Evolutionary conservation across 164 flowering plant genomes (phyloP).

Genomic region (Cinnamomum micranthum): DNA sequence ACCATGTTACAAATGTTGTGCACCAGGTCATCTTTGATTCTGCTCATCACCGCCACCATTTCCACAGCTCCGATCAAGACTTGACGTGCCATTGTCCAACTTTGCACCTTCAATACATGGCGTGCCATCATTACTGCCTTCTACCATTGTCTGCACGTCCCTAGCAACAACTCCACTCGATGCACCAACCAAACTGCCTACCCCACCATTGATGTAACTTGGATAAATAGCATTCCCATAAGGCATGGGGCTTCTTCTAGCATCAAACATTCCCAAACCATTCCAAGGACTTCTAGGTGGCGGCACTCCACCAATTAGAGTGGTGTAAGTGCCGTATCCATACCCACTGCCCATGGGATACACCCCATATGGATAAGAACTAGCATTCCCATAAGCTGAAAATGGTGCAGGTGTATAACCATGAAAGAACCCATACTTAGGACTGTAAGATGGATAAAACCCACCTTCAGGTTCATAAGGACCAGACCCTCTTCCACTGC

Average conservation of each 20-base stretch:
- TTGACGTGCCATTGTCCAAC: conserved; percentile 22
- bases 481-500: conserved; percentile 24
- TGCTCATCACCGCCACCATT: conserved; percentile 24
- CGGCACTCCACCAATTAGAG: conserved; percentile 20
- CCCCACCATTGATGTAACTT: conserved; percentile 17
- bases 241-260: conserved; percentile 23
- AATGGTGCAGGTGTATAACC: conserved; percentile 10
- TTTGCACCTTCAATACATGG: conserved; percentile 16
- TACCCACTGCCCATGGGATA: conserved; percentile 11
- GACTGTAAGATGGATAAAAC: conserved; percentile 9
- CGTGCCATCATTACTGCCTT: neutral
- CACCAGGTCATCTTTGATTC: conserved; percentile 17
- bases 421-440: conserved; percentile 15
- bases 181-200: conserved; percentile 22
- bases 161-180: conserved; percentile 12
- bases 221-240: conserved; percentile 28
- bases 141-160: conserved; percentile 16
- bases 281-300: conserved; percentile 34
- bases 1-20: conserved; percentile 9
- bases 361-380: conserved; percentile 3
- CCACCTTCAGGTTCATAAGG: neutral
- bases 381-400: conserved; percentile 8
- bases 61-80: conserved; percentile 19
- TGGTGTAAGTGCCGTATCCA: conserved; percentile 7
- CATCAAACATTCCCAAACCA: conserved; percentile 23